These are phyloP conservation scores for Albophoma yamanashiensis DNA, from an alignment of 2,329 filamentous ascomycete genomes.

Conservation along the genomic window DNA sequence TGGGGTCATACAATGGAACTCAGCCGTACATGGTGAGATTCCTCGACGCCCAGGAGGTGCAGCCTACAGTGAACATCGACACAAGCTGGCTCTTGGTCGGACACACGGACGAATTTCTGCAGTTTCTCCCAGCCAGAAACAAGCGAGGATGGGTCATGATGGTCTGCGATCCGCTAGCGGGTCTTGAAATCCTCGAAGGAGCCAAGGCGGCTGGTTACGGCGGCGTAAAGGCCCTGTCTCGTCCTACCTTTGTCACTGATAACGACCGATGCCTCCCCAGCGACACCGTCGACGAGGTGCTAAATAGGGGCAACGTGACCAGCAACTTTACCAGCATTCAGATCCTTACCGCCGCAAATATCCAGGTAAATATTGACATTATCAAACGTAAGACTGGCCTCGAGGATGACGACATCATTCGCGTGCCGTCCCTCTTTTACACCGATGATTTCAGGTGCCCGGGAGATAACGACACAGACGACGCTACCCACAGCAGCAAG, in stretches of 20 bases:
- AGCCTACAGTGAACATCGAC: slow-evolving; percentile 21
- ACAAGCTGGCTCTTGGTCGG: slow-evolving; percentile 13
- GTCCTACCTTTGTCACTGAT: neutral
- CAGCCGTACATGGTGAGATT: slow-evolving; percentile 13
- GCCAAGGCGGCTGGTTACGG: slow-evolving; percentile 14
- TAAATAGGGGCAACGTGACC: neutral
- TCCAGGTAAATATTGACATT: slow-evolving; percentile 10
- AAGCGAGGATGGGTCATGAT: slow-evolving; percentile 14
- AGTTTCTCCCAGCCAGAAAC: slow-evolving; percentile 15
- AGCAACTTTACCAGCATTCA: neutral
- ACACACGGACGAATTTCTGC: slow-evolving; percentile 16
- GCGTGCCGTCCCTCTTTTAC: slow-evolving; percentile 11
- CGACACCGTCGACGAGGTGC: slow-evolving; percentile 2
- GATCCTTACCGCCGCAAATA: slow-evolving; percentile 3
- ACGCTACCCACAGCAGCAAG: no score
- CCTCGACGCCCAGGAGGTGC: slow-evolving; percentile 20
- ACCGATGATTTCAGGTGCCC: neutral
- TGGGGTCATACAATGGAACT: slow-evolving; percentile 4
- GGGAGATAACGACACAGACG: neutral
- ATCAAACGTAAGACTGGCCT: slow-evolving; percentile 12
- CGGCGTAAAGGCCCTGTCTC: neutral
- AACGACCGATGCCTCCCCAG: neutral
- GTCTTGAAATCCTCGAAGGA: slow-evolving; percentile 12
- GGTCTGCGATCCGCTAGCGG: slow-evolving; percentile 11
- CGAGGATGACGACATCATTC: slow-evolving; percentile 9